Evolutionary conservation across 148 eudicot species (phyloP), one percentile per base, ranked within the genome.

Genomic region (Selenicereus undatus): DNA sequence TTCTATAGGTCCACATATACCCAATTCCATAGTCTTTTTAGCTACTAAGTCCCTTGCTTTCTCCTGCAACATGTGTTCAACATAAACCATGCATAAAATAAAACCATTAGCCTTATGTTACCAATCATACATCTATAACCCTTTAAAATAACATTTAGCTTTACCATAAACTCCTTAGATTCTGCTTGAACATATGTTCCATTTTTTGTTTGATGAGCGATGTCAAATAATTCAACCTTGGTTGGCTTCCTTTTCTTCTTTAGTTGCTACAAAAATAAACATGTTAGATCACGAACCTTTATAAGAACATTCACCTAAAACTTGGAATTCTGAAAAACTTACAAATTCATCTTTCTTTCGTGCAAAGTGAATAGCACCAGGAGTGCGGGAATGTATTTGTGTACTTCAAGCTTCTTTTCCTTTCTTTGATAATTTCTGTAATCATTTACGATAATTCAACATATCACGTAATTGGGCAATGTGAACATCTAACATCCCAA

Each of bases 191-290:
- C 35, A 66, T 66, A 66, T 11, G 71, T 9, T 66, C 71, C 35
- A 10, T 11, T 66, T 66, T 66, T 66, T 66, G 35, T 24, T 24
- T 66, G 71, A 18, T 66, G 16, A 27, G 71, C 71, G 14, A 66
- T 5, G 16, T 66, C 71, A 66, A 66, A 66, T 35, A 66, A 66
- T 27, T 66, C 71, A 66, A 66, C 71, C 71, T 24, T 35, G 1
- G 71, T 66, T 66, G 71, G 71, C 71, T 66, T 66, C 17, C 71
- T 66, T 66, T 66, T 66, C 71, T 66, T 66, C 71, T 66, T 27
- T 26, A 24, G 16, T 66, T 26, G 30, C 35, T 66, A 26, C 26
- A 66, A 66, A 27, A 66, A 66, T 11, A 60, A 18, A 60, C 14
- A 8, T 66, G 35, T 66, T 66, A 8, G 32, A 66, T 24, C 32